phyloP scores from a whole-genome alignment of 179 eudicot genomes.

The Corrigiola litoralis region DNA sequence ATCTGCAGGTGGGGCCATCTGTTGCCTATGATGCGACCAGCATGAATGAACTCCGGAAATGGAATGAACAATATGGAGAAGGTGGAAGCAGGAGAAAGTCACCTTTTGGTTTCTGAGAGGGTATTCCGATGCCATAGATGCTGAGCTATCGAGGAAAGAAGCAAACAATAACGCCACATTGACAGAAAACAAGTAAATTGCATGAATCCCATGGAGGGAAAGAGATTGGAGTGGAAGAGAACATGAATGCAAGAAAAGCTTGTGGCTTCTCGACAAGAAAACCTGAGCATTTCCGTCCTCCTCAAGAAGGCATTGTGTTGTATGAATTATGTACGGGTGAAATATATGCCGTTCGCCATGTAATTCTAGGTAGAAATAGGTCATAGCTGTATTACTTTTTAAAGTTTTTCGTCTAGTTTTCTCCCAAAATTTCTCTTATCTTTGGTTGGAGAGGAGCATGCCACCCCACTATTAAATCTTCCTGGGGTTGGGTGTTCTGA shows the following conservation, averaged over 20 bases:
- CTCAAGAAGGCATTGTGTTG: neutral
- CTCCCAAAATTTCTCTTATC: neutral
- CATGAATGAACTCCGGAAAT: conserved; percentile 95
- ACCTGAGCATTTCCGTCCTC: neutral
- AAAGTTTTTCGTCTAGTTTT: neutral
- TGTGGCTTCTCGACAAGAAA: neutral
- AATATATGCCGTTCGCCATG: neutral
- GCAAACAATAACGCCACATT: neutral
- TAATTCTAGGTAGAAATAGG: conserved; percentile 12
- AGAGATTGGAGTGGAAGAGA: neutral
- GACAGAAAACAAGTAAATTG: neutral
- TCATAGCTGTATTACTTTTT: neutral
- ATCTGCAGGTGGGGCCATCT: conserved; percentile 80
- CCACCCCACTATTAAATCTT: too few species aligned
- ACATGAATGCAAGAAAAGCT: neutral
- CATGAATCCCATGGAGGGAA: neutral
- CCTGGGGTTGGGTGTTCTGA: too few species aligned
- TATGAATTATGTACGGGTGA: neutral
- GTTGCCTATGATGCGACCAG: conserved; percentile 91
- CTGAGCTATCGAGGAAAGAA: too few species aligned
- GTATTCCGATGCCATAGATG: too few species aligned
- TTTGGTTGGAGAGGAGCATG: too few species aligned
- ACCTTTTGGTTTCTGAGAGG: conserved; percentile 68
- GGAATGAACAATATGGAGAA: conserved; percentile 98
- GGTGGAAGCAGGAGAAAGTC: conserved; percentile 93